These are phyloP conservation scores for Plenodomus biglobosus DNA, from an alignment of 2,329 filamentous ascomycete genomes.

Conservation along the genomic window DNA sequence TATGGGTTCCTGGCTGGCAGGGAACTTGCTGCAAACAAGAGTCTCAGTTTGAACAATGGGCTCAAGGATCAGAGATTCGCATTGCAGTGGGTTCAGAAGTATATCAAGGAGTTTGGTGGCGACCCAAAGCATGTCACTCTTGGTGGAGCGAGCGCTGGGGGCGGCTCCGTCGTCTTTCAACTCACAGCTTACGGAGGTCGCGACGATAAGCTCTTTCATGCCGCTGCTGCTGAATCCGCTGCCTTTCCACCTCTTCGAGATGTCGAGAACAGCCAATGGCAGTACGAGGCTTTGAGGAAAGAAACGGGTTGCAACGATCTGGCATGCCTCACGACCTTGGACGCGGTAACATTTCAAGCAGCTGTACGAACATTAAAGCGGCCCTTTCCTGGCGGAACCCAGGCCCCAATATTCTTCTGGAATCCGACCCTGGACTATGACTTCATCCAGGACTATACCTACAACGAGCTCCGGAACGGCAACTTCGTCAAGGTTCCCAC, in stretches of 20 bases:
- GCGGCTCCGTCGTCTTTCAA: constrained; percentile 42
- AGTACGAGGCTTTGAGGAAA: constrained; percentile 44
- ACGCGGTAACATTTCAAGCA: constrained; percentile 43
- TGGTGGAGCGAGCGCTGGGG: constrained; percentile 46
- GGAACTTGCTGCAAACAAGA: constrained; percentile 31
- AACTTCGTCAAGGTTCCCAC: constrained; percentile 47
- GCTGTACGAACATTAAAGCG: constrained; percentile 39
- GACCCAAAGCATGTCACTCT: constrained; percentile 44
- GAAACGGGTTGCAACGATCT: constrained; percentile 43
- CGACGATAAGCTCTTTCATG: constrained; percentile 42
- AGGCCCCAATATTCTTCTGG: constrained; percentile 45
- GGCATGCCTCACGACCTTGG: constrained; percentile 43
- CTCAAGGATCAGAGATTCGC: constrained; percentile 43
- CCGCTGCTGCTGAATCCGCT: constrained; percentile 37
- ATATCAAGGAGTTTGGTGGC: constrained; percentile 45
- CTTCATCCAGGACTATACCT: constrained; percentile 46
- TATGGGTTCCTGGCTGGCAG: constrained; percentile 44
- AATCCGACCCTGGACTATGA: constrained; percentile 49
- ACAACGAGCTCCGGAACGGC: constrained; percentile 40
- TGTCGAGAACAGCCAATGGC: constrained; percentile 45
- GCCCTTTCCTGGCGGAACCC: constrained; percentile 43
- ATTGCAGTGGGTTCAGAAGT: constrained; percentile 41
- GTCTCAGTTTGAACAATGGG: constrained; percentile 41
- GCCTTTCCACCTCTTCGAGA: constrained; percentile 45
- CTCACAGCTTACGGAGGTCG: constrained; percentile 42